Conservation (phyloP, 2,329 filamentous ascomycete genomes). For the Aureobasidium melanogenum region DNA sequence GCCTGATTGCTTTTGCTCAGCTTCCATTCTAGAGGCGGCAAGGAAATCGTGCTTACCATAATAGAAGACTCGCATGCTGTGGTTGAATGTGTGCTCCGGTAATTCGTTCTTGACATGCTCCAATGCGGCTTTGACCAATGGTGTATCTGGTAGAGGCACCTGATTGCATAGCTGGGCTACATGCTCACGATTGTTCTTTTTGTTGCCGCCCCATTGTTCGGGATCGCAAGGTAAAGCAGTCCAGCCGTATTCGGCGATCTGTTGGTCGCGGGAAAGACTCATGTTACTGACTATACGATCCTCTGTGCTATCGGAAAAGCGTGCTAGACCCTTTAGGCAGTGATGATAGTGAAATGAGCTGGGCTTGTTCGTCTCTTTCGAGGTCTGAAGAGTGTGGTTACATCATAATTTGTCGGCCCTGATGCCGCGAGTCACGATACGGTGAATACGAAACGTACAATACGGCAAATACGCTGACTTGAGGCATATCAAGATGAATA, state of each 20-base stretch:
- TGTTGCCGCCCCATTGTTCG: neutral
- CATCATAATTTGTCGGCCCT: neutral
- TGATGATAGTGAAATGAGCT: neutral
- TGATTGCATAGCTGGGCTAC: neutral
- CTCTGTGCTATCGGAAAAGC: no score
- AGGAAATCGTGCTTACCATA: slow-evolving; percentile 39
- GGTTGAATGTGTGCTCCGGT: slow-evolving; percentile 52
- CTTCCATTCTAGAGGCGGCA: neutral
- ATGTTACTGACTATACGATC: neutral
- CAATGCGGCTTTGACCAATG: neutral
- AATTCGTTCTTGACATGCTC: slow-evolving; percentile 24
- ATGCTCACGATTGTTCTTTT: neutral
- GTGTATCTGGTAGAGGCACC: neutral
- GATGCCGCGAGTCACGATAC: no score
- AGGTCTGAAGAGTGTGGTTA: neutral
- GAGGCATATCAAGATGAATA: no score
- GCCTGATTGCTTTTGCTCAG: neutral
- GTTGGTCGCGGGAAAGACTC: neutral
- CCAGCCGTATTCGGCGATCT: slow-evolving; percentile 4
- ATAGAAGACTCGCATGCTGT: slow-evolving; percentile 62
- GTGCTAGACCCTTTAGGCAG: no score
- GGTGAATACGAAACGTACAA: neutral
- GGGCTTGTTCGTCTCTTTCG: neutral
- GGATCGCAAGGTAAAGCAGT: neutral
- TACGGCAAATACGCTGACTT: no score